Base-by-base conservation (phyloP, 345 rosid genomes). In the Psidium friedrichsthalianum region DNA sequence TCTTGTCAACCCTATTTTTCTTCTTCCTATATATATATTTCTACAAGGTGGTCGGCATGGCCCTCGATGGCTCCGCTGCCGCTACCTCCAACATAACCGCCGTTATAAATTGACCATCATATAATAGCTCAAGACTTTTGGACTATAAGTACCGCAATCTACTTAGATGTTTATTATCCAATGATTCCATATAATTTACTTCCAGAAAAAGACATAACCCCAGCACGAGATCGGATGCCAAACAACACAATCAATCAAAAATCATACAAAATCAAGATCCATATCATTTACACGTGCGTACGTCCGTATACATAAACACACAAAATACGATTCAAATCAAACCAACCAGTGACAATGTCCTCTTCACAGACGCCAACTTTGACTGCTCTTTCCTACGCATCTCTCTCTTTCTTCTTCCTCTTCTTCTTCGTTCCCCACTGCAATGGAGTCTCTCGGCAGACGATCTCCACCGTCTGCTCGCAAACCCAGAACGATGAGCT, bases 401-500 rank as follows among this genome's bases (percentile, higher is more conserved):
- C 51, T 57, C 85, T 83, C 51, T 7, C 29, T 15, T 8, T 83
- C 82, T 61, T 53, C 82, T 25, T 24, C 78, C 24, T 82, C 83
- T 51, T 56, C 56, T 32, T 56, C 49, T 18, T 76, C 82, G 44
- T 85, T 27, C 22, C 13, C 44, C 57, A n/a, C 29, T 76, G 84
- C 53, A 1, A 44, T 74, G 90, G 87, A 24, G 76, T 86, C 58
- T 16, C 90, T 6, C 82, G 54, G 10, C 56, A 83, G 49, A 82
- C 84, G 47, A 24, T 86, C 27, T 74, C 88, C 69, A 64, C 82
- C 22, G 85, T 88, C 78, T 86, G 90, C 83, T 83, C 87, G 22
- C 84, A 82, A 76, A 88, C 90, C 18, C 82, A 85, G 74, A 83
- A 83, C 84, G 86, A 88, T 78, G 88, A 88, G 42, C 83, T 84